phyloP scores from a whole-genome alignment of 2,329 filamentous ascomycete species.

The Fusarium sp. region DNA sequence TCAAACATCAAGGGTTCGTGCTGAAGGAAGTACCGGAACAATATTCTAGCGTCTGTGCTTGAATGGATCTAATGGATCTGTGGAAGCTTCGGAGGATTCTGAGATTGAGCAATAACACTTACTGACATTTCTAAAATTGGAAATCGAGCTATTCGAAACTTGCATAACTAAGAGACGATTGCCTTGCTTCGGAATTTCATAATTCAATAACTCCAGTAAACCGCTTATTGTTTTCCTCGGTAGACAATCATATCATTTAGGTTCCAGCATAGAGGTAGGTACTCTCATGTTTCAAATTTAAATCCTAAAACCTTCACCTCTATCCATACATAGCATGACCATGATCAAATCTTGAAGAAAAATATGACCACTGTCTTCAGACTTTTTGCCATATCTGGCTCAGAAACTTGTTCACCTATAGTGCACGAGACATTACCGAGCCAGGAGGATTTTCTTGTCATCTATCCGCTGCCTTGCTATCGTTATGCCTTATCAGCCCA shows the following conservation, averaged over 20 bases:
- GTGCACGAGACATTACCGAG: constrained; percentile 11
- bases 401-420: not conserved
- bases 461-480: constrained; percentile 13
- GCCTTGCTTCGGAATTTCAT: not conserved
- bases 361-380: constrained; percentile 1
- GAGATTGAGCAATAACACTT: not conserved
- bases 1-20: not conserved
- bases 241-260: not conserved
- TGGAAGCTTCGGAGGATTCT: not conserved
- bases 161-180: not conserved
- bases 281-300: not conserved
- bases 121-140: not conserved
- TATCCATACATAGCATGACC: constrained; percentile 12
- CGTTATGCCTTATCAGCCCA: constrained; percentile 34
- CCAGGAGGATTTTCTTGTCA: not conserved
- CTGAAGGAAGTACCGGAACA: constrained; percentile 9
- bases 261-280: no score
- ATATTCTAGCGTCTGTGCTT: constrained; percentile 14
- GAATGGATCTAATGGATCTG: not conserved
- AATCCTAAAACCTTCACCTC: not conserved
- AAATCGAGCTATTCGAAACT: not conserved
- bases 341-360: constrained; percentile 2
- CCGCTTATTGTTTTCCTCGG: not conserved
- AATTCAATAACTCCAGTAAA: not conserved
- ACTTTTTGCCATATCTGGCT: constrained; percentile 14